Evolutionary conservation across 352 stramenopile species (phyloP).

Genomic region (Phytophthora sp.): DNA sequence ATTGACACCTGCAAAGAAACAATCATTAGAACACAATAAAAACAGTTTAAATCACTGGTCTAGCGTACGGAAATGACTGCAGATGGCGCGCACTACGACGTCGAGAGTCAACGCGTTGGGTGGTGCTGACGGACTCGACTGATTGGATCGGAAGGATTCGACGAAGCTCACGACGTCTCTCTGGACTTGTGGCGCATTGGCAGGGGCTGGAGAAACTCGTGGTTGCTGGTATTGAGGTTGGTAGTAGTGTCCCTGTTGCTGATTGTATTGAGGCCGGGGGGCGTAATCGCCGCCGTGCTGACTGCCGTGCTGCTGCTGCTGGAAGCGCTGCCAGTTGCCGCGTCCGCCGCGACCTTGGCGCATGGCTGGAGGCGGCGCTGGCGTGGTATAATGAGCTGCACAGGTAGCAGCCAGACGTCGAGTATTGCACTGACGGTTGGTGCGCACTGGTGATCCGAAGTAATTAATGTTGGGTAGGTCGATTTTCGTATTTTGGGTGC

Average conservation of each 20-base stretch:
- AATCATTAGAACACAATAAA: slow-evolving; percentile 2
- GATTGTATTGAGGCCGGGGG: neutral
- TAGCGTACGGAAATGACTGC: slow-evolving; percentile 65
- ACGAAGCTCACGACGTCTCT: slow-evolving; percentile 70
- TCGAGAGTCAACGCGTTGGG: slow-evolving; percentile 65
- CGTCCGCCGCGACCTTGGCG: slow-evolving; percentile 13
- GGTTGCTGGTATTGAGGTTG: slow-evolving; percentile 3
- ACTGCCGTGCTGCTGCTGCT: slow-evolving; percentile 40
- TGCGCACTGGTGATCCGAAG: no score
- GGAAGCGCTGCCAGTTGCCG: slow-evolving; percentile 42
- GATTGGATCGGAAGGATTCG: slow-evolving; percentile 53
- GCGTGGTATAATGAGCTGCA: no score
- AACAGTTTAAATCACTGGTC: neutral
- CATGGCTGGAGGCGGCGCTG: slow-evolving; percentile 11
- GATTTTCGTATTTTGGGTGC: no score
- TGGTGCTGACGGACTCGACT: slow-evolving; percentile 51
- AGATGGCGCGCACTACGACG: slow-evolving; percentile 58
- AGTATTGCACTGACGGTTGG: slow-evolving; percentile 24
- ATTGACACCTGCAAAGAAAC: slow-evolving; percentile 40
- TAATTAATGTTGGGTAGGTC: no score
- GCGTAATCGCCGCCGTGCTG: neutral
- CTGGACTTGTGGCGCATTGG: slow-evolving; percentile 30
- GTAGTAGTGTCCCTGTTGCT: slow-evolving; percentile 12
- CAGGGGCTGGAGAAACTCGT: neutral
- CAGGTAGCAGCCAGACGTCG: neutral